A percentile compares a stretch with the other conserved stretches of the same genome.
phyloP scores from a whole-genome alignment of 176 grass and related monocot species.

The Neostapfia colusana region DNA sequence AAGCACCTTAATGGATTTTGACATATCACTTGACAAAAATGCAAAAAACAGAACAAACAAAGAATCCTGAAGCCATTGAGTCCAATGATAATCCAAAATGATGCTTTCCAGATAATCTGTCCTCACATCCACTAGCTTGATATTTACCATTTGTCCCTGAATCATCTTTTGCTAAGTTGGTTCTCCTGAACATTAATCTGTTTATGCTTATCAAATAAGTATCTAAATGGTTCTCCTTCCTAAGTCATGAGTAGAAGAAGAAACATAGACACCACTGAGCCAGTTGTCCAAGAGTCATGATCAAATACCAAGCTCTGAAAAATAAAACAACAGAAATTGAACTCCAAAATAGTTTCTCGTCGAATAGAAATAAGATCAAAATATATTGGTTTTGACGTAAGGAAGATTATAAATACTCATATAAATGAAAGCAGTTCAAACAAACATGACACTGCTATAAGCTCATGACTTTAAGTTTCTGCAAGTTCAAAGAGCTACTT shows the following conservation, averaged over 20 bases:
- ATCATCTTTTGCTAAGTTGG: neutral
- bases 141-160: neutral
- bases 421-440: conserved; percentile 14
- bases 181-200: neutral
- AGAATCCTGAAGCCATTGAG: neutral
- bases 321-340: conserved; percentile 1
- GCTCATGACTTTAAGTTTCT: conserved; percentile 17
- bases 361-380: conserved; percentile 26
- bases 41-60: neutral
- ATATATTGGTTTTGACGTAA: neutral
- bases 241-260: neutral
- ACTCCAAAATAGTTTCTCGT: neutral
- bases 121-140: neutral
- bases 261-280: neutral
- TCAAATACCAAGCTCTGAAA: neutral
- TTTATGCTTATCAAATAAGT: neutral
- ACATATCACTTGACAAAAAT: neutral
- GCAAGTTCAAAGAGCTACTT: conserved; percentile 30
- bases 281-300: neutral
- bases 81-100: neutral
- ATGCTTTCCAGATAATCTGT: neutral
- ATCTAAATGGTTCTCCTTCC: neutral
- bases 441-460: conserved; percentile 20
- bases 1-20: neutral
- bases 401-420: conserved; percentile 20